These are phyloP conservation scores for Rhodotorula glutinis DNA, from an alignment of 1,284 basidiomycete genomes.

Conservation along the genomic window DNA sequence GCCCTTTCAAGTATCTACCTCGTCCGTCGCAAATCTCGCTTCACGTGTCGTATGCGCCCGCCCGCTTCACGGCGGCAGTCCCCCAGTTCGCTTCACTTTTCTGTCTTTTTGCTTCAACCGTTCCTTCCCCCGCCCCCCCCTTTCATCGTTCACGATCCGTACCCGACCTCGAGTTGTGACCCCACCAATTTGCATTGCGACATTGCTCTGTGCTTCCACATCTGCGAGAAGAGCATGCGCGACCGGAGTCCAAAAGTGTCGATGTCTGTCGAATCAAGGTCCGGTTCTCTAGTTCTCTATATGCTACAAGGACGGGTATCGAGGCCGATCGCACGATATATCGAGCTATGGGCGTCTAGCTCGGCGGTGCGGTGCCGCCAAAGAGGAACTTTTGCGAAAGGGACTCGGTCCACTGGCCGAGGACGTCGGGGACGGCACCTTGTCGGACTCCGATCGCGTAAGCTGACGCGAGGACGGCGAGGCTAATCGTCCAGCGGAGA, in stretches of 20 bases:
- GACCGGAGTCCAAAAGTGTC: no score
- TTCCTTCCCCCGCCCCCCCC: no score
- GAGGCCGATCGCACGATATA: no score
- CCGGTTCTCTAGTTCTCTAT: no score
- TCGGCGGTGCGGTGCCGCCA: not conserved
- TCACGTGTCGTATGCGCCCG: not conserved
- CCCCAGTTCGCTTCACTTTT: not conserved
- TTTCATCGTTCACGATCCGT: not conserved
- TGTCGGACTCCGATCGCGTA: slow-evolving; percentile 28
- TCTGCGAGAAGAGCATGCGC: no score
- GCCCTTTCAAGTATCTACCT: not conserved
- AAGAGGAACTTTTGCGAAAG: slow-evolving; percentile 17
- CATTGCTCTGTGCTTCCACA: not conserved
- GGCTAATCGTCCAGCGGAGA: slow-evolving; percentile 24
- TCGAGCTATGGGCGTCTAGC: not conserved
- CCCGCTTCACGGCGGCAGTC: not conserved
- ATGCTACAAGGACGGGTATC: no score
- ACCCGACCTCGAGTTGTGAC: not conserved
- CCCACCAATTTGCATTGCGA: not conserved
- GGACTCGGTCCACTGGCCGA: slow-evolving; percentile 5
- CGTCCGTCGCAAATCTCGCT: not conserved
- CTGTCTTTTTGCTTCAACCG: not conserved
- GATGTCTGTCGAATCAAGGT: no score
- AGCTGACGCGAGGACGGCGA: slow-evolving; percentile 7
- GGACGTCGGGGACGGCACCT: slow-evolving; percentile 18